These are phyloP conservation scores for Condylostoma magnum DNA, from an alignment of 169 alveolate genomes.

Conservation along the genomic window DNA sequence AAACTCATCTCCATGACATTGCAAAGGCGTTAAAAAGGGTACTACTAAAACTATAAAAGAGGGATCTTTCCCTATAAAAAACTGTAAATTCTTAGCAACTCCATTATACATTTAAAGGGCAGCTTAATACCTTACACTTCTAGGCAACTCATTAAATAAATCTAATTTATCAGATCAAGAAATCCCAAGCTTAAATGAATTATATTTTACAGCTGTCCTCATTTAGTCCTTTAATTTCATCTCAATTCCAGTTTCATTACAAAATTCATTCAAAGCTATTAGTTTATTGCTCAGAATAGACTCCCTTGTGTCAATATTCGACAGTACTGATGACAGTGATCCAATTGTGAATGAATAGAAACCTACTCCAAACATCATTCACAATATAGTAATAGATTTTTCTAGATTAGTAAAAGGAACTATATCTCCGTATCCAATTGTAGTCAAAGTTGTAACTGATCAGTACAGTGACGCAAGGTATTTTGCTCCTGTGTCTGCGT, in stretches of 20 bases:
- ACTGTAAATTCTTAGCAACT: conserved; percentile 44
- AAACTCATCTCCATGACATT: conserved; percentile 30
- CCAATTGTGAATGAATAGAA: conserved; percentile 49
- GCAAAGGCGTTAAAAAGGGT: conserved; percentile 39
- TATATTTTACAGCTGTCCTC: conserved; percentile 46
- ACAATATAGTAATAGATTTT: not conserved
- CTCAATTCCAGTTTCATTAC: conserved; percentile 43
- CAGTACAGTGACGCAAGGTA: conserved; percentile 59
- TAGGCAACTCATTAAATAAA: conserved; percentile 58
- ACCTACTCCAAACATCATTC: conserved; percentile 47
- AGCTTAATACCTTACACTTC: conserved; percentile 55
- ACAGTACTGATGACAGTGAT: conserved; percentile 35
- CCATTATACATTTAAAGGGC: conserved; percentile 56
- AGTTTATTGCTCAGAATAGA: conserved; percentile 18
- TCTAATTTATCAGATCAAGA: conserved; percentile 50
- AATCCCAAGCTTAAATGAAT: conserved; percentile 51
- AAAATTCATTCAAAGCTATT: conserved; percentile 50
- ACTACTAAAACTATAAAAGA: conserved; percentile 38
- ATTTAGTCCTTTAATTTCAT: conserved; percentile 42
- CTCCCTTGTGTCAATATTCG: conserved; percentile 33
- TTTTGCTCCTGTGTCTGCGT: not conserved
- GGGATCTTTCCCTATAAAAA: conserved; percentile 46
- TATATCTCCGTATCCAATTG: conserved; percentile 77
- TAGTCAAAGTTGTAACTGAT: conserved; percentile 59
- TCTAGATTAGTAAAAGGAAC: conserved; percentile 31